These are phyloP conservation scores for Clonostachys byssicola DNA, from an alignment of 2,329 filamentous ascomycete species.

Conservation along the genomic window DNA sequence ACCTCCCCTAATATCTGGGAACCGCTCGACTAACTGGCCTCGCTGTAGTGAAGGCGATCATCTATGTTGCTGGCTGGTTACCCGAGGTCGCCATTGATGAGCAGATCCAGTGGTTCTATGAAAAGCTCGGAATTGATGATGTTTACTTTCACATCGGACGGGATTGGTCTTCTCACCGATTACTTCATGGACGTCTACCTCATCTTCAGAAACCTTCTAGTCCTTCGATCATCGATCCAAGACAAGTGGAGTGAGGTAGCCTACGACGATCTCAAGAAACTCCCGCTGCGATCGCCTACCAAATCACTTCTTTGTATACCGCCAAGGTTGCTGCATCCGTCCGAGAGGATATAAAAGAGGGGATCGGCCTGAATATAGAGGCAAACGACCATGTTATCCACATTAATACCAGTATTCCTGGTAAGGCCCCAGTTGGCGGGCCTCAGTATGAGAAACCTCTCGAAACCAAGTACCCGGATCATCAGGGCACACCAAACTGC, in stretches of 20 bases:
- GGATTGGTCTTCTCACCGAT: background rate
- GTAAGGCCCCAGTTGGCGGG: slow-evolving; percentile 69
- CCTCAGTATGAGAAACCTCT: slow-evolving; percentile 93
- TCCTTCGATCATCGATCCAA: slow-evolving; percentile 33
- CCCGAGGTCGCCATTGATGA: slow-evolving; percentile 77
- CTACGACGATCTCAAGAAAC: slow-evolving; percentile 56
- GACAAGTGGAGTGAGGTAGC: slow-evolving; percentile 35
- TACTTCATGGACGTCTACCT: slow-evolving; percentile 5
- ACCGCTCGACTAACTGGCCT: slow-evolving; percentile 1
- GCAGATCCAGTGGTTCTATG: slow-evolving; percentile 96
- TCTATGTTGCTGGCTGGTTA: slow-evolving; percentile 80
- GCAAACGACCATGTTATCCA: slow-evolving; percentile 93
- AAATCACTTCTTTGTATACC: slow-evolving; percentile 94
- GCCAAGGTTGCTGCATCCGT: slow-evolving; percentile 94
- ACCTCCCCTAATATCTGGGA: background rate
- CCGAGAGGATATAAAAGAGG: slow-evolving; percentile 86
- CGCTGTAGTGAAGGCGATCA: slow-evolving; percentile 68
- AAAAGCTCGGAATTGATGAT: slow-evolving; percentile 95
- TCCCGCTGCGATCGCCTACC: slow-evolving; percentile 81
- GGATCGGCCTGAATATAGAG: slow-evolving; percentile 95
- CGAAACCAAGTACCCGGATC: slow-evolving; percentile 92
- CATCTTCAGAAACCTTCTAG: slow-evolving; percentile 22
- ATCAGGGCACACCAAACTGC: slow-evolving; percentile 40
- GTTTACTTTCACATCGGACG: slow-evolving; percentile 84
- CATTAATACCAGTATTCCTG: slow-evolving; percentile 94